A percentile compares a stretch with the other conserved stretches of the same genome.
Evolutionary conservation across 495 filamentous ascomycete species (phyloP).

Genomic region (Trichocladium uniseriatum): DNA sequence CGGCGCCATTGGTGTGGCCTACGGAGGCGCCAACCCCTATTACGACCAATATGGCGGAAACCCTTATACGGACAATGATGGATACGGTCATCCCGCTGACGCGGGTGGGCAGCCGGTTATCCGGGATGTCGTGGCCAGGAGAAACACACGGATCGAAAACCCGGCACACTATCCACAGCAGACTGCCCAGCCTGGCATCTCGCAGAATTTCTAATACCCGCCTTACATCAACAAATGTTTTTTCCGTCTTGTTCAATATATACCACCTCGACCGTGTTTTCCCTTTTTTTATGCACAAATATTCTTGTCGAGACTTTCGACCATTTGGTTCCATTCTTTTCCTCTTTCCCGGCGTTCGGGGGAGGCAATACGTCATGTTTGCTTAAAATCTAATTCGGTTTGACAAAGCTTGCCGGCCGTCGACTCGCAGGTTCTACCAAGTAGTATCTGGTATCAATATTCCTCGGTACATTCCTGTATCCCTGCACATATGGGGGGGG

Average conservation of each 20-base stretch:
- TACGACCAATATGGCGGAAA: constrained; percentile 48
- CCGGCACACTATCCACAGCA: constrained; percentile 78
- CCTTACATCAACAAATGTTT: not conserved
- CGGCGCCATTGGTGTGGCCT: constrained; percentile 41
- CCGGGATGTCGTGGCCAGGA: constrained; percentile 79
- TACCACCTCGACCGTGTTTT: not conserved
- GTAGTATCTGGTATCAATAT: not conserved
- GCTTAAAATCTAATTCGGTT: constrained; percentile 1
- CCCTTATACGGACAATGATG: constrained; percentile 34
- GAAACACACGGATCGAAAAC: constrained; percentile 91
- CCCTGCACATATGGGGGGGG: too few species aligned
- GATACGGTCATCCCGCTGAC: constrained; percentile 25
- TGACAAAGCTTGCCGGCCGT: not conserved
- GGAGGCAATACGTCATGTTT: constrained; percentile 3
- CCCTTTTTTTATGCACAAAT: not conserved
- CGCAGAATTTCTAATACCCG: constrained; percentile 78
- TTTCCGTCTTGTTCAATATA: not conserved
- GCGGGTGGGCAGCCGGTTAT: constrained; percentile 66
- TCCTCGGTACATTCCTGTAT: too few species aligned
- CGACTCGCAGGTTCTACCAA: not conserved
- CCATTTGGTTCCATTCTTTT: not conserved
- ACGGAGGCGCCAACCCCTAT: constrained; percentile 33
- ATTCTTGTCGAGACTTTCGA: not conserved
- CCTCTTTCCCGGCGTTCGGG: constrained; percentile 2
- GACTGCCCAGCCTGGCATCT: constrained; percentile 65